Conservation (phyloP, 164 flowering plant genomes). For the Dillenia suffruticosa region DNA sequence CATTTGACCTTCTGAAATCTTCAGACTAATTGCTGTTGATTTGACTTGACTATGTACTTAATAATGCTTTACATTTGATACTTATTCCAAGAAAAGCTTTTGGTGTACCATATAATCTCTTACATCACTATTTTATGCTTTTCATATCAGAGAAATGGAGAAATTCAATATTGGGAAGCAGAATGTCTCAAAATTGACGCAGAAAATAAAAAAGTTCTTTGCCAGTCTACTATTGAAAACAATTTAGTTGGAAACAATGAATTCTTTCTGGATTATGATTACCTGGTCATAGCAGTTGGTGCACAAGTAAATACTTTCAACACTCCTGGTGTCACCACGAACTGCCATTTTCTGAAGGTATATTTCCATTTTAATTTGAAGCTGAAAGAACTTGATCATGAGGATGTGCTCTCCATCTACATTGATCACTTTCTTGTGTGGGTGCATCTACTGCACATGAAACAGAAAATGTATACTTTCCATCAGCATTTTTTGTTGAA, state of each 20-base stretch:
- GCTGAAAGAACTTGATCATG: too few species aligned
- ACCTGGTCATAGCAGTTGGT: slow-evolving; percentile 80
- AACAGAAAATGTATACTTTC: too few species aligned
- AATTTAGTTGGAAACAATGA: slow-evolving; percentile 45
- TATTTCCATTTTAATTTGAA: background rate
- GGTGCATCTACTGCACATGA: too few species aligned
- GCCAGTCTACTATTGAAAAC: slow-evolving; percentile 38
- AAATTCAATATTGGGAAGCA: slow-evolving; percentile 68
- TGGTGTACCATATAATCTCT: too few species aligned
- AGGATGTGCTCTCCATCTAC: too few species aligned
- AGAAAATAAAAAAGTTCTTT: slow-evolving; percentile 63
- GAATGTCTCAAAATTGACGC: slow-evolving; percentile 85
- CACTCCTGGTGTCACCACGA: slow-evolving; percentile 88
- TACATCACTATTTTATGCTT: background rate
- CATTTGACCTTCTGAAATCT: too few species aligned
- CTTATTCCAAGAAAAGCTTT: too few species aligned
- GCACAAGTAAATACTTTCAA: slow-evolving; percentile 87
- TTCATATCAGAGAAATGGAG: slow-evolving; percentile 52
- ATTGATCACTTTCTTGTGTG: too few species aligned
- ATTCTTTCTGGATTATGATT: slow-evolving; percentile 82
- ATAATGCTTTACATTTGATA: too few species aligned
- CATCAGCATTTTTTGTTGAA: too few species aligned
- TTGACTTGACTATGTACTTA: too few species aligned
- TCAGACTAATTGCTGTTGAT: too few species aligned
- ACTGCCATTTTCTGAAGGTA: slow-evolving; percentile 94